Evolutionary conservation across 805 yeast genomes (phyloP).

Genomic region (Blastobotrys peoriensis): DNA sequence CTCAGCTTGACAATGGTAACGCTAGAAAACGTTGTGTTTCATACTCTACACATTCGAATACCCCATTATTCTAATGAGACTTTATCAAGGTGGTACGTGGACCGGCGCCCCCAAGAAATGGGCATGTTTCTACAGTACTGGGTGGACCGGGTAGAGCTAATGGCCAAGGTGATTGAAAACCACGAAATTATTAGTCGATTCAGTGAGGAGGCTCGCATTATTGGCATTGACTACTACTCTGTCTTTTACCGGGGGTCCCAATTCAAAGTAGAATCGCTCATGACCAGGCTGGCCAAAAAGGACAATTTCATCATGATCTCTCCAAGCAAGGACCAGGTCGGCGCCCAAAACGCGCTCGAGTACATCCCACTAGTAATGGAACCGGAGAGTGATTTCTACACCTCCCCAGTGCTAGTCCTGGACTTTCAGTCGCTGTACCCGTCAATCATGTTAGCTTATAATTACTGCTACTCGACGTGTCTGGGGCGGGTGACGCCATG

Average conservation of each 20-base stretch:
- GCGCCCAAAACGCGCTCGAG: slow-evolving; percentile 77
- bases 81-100: slow-evolving; percentile 44
- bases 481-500: slow-evolving; percentile 31
- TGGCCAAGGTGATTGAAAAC: slow-evolving; percentile 44
- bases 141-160: slow-evolving; percentile 39
- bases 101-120: slow-evolving; percentile 16
- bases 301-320: slow-evolving; percentile 70
- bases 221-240: slow-evolving; percentile 87
- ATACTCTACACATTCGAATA: slow-evolving; percentile 57
- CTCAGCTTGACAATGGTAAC: slow-evolving; percentile 61
- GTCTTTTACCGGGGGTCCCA: slow-evolving; percentile 90
- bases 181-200: slow-evolving; percentile 66
- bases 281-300: slow-evolving; percentile 65
- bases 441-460: slow-evolving; percentile 84
- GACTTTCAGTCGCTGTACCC: slow-evolving; percentile 96
- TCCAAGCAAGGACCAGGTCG: slow-evolving; percentile 76
- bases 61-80: slow-evolving; percentile 53
- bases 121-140: slow-evolving; percentile 42
- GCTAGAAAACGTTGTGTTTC: slow-evolving; percentile 68
- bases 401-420: slow-evolving; percentile 80
- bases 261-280: slow-evolving; percentile 82
- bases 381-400: slow-evolving; percentile 77
- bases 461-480: slow-evolving; percentile 52
- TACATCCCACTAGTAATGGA: slow-evolving; percentile 90
- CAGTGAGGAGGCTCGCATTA: slow-evolving; percentile 74